A percentile compares a stretch with the other conserved stretches of the same genome.
phyloP scores from a whole-genome alignment of 1,284 basidiomycete genomes.

The Pyrrhoderma lamaoense region DNA sequence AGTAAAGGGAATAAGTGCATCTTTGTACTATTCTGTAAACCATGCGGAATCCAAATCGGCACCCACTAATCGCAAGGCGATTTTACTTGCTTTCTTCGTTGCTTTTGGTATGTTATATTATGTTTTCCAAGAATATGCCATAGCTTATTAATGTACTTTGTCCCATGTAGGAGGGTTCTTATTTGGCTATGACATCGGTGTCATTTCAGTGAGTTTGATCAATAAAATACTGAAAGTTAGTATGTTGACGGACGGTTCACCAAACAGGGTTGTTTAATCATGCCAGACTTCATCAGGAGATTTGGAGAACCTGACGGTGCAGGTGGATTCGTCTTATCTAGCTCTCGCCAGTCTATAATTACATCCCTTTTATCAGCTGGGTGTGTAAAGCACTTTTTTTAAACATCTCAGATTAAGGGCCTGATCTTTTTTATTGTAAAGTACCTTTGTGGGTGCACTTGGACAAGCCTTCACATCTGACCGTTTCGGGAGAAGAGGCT shows the following conservation, averaged over 20 bases:
- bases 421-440: conserved; percentile 21
- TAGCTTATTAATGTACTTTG: conserved; percentile 24
- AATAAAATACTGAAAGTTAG: background rate
- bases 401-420: background rate
- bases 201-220: conserved; percentile 42
- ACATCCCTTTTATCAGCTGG: conserved; percentile 75
- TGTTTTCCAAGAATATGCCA: background rate
- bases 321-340: conserved; percentile 48
- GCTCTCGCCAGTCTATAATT: conserved; percentile 65
- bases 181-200: conserved; percentile 67
- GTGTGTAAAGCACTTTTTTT: conserved; percentile 28
- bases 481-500: conserved; percentile 60
- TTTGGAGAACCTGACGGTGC: conserved; percentile 51
- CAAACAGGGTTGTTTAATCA: conserved; percentile 66
- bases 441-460: conserved; percentile 67
- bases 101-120: conserved; percentile 32
- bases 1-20: no score
- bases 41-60: no score
- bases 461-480: conserved; percentile 74
- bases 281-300: conserved; percentile 66
- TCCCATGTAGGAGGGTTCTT: conserved; percentile 31
- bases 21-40: no score
- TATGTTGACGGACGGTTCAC: conserved; percentile 3
- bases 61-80: conserved; percentile 51
- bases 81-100: conserved; percentile 56